phyloP scores from a whole-genome alignment of 2,329 filamentous ascomycete genomes.

The Diplodia seriata region DNA sequence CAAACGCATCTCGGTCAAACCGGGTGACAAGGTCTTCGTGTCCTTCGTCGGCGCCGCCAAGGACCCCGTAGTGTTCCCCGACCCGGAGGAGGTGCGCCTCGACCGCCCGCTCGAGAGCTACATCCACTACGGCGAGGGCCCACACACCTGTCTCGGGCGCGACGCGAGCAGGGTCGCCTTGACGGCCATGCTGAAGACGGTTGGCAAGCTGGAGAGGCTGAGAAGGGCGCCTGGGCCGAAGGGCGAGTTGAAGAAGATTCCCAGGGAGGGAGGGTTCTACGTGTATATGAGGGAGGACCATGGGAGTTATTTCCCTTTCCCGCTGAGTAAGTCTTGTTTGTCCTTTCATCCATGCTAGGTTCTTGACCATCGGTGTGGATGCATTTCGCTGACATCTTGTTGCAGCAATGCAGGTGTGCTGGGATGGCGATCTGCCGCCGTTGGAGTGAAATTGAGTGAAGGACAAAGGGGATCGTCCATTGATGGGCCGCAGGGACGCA shows the following conservation, averaged over 20 bases:
- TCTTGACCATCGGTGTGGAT: too few species aligned
- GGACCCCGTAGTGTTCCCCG: conserved; percentile 61
- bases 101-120: conserved; percentile 69
- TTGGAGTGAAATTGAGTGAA: conserved; percentile 9
- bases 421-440: conserved; percentile 35
- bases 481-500: too few species aligned
- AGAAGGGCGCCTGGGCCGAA: conserved; percentile 67
- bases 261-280: conserved; percentile 42
- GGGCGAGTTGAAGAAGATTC: conserved; percentile 72
- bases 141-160: conserved; percentile 68
- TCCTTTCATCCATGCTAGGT: conserved; percentile 38
- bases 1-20: conserved; percentile 56
- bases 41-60: conserved; percentile 59
- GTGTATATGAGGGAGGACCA: conserved; percentile 37
- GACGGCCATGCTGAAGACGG: conserved; percentile 70
- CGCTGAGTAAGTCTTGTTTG: conserved; percentile 39
- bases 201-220: conserved; percentile 68
- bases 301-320: conserved; percentile 38
- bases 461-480: background rate
- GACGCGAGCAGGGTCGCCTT: conserved; percentile 68
- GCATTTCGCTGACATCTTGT: conserved; percentile 37
- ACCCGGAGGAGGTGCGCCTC: conserved; percentile 67
- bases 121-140: conserved; percentile 68
- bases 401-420: conserved; percentile 38
- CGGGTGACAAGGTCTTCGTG: conserved; percentile 68